Base-by-base conservation (phyloP, 306 rosid species). In the Echinosophora koreensis region DNA sequence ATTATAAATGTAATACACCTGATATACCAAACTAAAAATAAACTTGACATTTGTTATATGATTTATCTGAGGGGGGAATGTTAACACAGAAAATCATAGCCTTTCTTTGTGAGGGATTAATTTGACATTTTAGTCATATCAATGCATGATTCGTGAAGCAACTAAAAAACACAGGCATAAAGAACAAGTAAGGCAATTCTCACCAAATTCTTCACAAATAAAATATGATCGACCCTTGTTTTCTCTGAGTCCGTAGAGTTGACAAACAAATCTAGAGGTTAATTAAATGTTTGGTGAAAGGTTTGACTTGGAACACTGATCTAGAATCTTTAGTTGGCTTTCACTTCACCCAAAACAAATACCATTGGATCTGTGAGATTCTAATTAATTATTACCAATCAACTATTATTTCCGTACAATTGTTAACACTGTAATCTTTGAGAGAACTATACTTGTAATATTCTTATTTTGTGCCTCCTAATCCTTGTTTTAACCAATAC, bases 301-400 rank as follows among this genome's bases (percentile, higher is more conserved):
- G 57, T 73, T 77, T 78, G 86, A 81, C 86, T 81, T 49, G 42
- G 71, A 78, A 69, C 58, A 66, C 15, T 42, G 30, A 70, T 74
- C 81, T 68, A 77, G 75, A 77, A 77, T 61, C 81, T 73, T 60
- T 65, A 55, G 59, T 66, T 77, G 72, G 49, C 77, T 77, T 84
- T 84, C 77, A 52, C 83, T 81, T 81, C 77, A 68, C 70, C 81
- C 78, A 55, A 81, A 60, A 69, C 52, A 74, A 54, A 52, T 55
- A 58, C 66, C 35, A 68, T 41, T 67, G 59, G 47, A 64, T 80
- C 9, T 18, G 2, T 10, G 11, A 63, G 55, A 56, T 72, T 66
- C 69, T 46, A 71, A 34, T 66, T 42, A 44, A 75, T n/a, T 54
- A 65, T 46, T 17, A 59, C 15, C 13, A 62, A 71, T 16, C 38